These are phyloP conservation scores for Chlorella sp. DNA, from an alignment of 139 green algal species.

Conservation along the genomic window DNA sequence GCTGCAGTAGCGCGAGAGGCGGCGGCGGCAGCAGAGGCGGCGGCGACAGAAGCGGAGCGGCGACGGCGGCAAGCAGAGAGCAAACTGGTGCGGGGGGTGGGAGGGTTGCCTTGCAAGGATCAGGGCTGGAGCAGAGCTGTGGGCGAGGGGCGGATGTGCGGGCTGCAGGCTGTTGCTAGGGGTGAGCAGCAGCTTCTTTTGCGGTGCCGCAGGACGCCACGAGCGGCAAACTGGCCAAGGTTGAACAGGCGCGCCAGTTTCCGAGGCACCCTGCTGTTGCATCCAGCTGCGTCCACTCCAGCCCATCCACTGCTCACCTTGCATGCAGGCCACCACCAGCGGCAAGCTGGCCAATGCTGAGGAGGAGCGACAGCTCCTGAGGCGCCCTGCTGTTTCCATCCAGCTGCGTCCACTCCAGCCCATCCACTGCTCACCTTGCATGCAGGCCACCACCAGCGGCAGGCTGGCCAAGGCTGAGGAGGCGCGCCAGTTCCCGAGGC, in stretches of 20 bases:
- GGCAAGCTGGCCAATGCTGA: neutral
- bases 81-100: constrained; percentile 54
- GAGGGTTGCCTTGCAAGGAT: neutral
- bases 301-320: too few relatives aligned
- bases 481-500: neutral
- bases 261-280: neutral
- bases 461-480: neutral
- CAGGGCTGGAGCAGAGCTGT: too few relatives aligned
- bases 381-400: neutral
- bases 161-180: neutral
- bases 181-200: too few relatives aligned
- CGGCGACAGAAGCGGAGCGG: constrained; percentile 46
- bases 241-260: neutral
- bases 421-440: too few relatives aligned
- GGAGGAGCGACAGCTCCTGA: neutral
- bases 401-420: neutral
- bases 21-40: neutral
- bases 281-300: neutral
- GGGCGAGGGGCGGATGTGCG: neutral
- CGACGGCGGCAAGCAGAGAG: constrained; percentile 56
- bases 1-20: constrained; percentile 9
- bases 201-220: neutral
- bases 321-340: neutral
- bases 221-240: too few relatives aligned
- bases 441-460: neutral